Base-by-base conservation (phyloP, 805 yeast species). In the Metschnikowia drakensbergensis region DNA sequence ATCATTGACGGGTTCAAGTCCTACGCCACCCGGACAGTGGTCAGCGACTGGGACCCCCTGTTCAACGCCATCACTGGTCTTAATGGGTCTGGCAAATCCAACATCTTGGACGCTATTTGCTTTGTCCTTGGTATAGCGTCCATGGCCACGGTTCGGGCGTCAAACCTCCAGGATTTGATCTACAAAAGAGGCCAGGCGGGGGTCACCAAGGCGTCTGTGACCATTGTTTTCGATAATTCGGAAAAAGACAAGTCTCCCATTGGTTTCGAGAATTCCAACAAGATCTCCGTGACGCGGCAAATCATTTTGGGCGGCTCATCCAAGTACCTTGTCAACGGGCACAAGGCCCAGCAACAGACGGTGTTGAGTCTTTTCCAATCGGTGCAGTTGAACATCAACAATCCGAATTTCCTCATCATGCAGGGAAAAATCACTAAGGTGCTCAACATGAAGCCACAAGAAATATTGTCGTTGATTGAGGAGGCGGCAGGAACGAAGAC, bases 131-230 rank as follows among this genome's bases (percentile, higher is more conserved):
- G 99, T 47, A 91, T 94, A 51, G 84, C 96, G 1, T 82, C 96
- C 9, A 90, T 92, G 94, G 65, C 88, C n/a, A 87, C 96, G 0
- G 97, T 95, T 27, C 77, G 99, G 63, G 99, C 99, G 0, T 84
- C 89, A 5, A 91, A 85, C 61, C 72, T 91, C 36, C 97, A 92
- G 62, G 99, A 94, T 66, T 79, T 94, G 63, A 94, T 94, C 44
- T 94, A 94, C 65, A 94, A 94, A 60, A 81, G 98, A 58, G 99
- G 99, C 9, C 99, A 94, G 65, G 98, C 99, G 0, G 98, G 98
- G 55, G 92, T 92, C 10, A 91, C 97, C 1, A 91, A 89, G 63
- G 99, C 99, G 1, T 84, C 94, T 60, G 99, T 94, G 1, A 91
- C 98, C 0, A 89, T 94, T 8, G 96, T 94, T 1, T 95, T 94